Evolutionary conservation across 208 protist genomes (phyloP), one percentile per base, ranked within the genome.

Genomic region (Crithidia thermophila): DNA sequence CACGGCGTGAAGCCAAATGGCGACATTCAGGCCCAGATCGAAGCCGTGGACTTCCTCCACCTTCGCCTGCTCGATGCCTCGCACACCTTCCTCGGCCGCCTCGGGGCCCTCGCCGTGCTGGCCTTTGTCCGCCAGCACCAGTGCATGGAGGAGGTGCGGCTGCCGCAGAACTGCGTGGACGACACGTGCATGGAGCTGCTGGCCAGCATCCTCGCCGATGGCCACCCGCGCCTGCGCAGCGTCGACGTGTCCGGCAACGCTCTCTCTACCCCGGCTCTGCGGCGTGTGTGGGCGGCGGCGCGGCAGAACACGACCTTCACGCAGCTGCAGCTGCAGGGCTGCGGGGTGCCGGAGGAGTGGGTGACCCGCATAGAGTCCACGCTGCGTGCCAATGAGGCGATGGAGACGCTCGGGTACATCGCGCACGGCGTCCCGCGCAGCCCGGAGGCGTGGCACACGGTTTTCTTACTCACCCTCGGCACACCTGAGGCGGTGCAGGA

Each of bases 401-500:
- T 87, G 46, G 57, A 87, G 56, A 18, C n/a, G 36, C 33, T 72
- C 33, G 79, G 79, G 31, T 91, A 86, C 70, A 50, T 79, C 21
- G 42, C 56, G 11, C 75, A 75, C 61, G 85, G 81, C 43, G 65
- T 83, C 10, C 77, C 77, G 13, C 82, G 84, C 52, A 51, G 30
- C 40, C 69, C 72, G 33, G 46, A 61, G 23, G 40, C 30, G 14
- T 95, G 90, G 90, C 77, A 84, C 53, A 89, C 75, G 1, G 74
- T 86, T 1, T 91, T 94, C 73, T 57, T 95, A 21, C 70, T 92
- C 10, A 67, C 88, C 10, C 37, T 93, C 2, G 88, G 90, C 43
- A 53, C 75, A 23, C 40, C 52, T 4, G 56, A 82, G 34, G 50
- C 71, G 21, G 67, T 80, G 33, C 45, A 75, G 33, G 78, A 76